Evolutionary conservation across 192 early-diverging fungal species (phyloP).

Genomic region (Entomortierella beljakovae): DNA sequence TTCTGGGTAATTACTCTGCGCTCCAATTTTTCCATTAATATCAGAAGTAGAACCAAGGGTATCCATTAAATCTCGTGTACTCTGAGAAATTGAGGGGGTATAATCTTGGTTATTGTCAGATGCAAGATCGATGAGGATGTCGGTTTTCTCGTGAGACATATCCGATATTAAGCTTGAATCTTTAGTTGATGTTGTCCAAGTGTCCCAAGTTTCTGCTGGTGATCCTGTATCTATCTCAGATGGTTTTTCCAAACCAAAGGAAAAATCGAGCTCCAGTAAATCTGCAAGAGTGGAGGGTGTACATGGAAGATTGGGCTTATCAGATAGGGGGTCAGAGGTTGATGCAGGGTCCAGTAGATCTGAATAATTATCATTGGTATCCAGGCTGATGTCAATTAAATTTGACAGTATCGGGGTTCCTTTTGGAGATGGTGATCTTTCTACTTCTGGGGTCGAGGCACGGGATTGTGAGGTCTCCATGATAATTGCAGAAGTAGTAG

Average conservation of each 20-base stretch:
- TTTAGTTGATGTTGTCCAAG: neutral
- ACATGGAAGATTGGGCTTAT: neutral
- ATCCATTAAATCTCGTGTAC: neutral
- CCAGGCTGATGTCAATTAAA: constrained; percentile 6
- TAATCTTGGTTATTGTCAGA: neutral
- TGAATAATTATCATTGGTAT: neutral
- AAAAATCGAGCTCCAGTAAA: constrained; percentile 3
- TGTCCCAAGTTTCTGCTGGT: neutral
- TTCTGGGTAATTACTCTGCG: neutral
- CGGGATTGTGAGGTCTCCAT: too few relatives aligned
- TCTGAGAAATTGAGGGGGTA: neutral
- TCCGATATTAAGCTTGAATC: neutral
- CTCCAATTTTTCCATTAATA: neutral
- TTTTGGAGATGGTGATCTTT: too few relatives aligned
- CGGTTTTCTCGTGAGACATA: too few relatives aligned
- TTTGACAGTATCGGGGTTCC: too few relatives aligned
- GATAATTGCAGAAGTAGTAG: too few relatives aligned
- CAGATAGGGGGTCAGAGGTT: neutral
- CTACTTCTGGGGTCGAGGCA: too few relatives aligned
- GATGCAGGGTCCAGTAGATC: neutral
- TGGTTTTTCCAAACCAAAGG: neutral
- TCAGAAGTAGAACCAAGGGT: neutral
- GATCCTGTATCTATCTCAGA: neutral
- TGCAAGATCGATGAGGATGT: neutral
- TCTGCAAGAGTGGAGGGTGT: neutral